Evolutionary conservation across 257 asterid genomes (phyloP).

Genomic region (Haberlea rhodopensis): DNA sequence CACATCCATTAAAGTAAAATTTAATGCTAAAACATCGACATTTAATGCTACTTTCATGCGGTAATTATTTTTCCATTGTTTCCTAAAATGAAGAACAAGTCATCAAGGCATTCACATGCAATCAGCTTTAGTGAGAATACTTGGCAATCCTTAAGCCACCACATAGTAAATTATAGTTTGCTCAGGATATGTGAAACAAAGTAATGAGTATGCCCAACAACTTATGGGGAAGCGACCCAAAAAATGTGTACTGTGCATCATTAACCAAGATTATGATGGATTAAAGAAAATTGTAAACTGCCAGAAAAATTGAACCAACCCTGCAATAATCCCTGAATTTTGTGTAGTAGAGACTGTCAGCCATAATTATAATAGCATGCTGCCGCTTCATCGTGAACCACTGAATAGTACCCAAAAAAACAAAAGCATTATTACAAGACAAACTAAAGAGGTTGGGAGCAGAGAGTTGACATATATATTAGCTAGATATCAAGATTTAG

Average conservation of each 20-base stretch:
- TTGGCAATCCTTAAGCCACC: neutral
- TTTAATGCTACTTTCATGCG: neutral
- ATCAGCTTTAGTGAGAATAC: neutral
- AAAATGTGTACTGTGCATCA: neutral
- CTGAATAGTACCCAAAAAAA: conserved; percentile 47
- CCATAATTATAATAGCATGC: conserved; percentile 80
- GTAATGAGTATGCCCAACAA: neutral
- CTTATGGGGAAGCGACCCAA: neutral
- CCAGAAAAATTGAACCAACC: conserved; percentile 37
- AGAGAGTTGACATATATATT: neutral
- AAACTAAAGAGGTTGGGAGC: neutral
- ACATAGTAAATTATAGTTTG: neutral
- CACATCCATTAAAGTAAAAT: too few relatives aligned
- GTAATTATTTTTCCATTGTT: neutral
- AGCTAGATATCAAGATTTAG: too few relatives aligned
- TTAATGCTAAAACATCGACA: neutral
- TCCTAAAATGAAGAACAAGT: neutral
- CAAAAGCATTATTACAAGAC: conserved; percentile 20
- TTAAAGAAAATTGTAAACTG: neutral
- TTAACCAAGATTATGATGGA: neutral
- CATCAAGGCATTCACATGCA: neutral
- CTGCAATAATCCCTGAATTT: conserved; percentile 90
- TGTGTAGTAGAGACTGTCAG: conserved; percentile 81
- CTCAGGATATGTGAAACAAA: too few relatives aligned
- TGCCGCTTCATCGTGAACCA: conserved; percentile 99